A percentile compares a stretch with the other conserved stretches of the same genome.
phyloP scores from a whole-genome alignment of 768 basidiomycete species.

The Pulveroboletus sp. region DNA sequence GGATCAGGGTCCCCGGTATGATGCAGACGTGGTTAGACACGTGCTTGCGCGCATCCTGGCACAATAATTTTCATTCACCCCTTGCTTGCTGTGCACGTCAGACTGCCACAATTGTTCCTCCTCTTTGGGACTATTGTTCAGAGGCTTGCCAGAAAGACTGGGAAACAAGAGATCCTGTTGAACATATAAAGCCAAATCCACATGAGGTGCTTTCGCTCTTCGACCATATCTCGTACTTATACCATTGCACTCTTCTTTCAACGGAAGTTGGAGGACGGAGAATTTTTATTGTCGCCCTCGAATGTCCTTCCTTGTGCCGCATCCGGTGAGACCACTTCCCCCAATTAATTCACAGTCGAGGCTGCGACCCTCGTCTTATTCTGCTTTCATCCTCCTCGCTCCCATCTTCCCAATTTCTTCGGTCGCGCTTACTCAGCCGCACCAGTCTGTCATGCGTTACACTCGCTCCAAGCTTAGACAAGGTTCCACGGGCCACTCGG shows the following conservation, averaged over 20 bases:
- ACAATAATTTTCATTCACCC: neutral
- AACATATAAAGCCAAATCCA: neutral
- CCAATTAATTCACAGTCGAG: neutral
- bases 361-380: neutral
- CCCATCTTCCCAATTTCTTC: neutral
- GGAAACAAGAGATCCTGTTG: neutral
- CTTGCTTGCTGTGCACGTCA: neutral
- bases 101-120: neutral
- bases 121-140: neutral
- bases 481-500: neutral
- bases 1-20: conserved; percentile 36
- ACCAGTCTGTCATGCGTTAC: neutral
- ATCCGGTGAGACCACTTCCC: neutral
- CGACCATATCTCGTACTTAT: neutral
- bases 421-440: neutral
- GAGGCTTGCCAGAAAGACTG: neutral
- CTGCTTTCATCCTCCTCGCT: neutral
- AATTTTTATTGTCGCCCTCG: neutral
- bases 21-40: conserved; percentile 40
- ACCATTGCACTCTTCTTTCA: neutral
- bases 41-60: conserved; percentile 37
- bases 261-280: neutral
- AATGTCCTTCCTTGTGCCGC: neutral
- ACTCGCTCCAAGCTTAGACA: neutral
- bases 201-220: neutral